Base-by-base conservation (phyloP, 2,329 filamentous ascomycete genomes). In the Sclerotinia minor region DNA sequence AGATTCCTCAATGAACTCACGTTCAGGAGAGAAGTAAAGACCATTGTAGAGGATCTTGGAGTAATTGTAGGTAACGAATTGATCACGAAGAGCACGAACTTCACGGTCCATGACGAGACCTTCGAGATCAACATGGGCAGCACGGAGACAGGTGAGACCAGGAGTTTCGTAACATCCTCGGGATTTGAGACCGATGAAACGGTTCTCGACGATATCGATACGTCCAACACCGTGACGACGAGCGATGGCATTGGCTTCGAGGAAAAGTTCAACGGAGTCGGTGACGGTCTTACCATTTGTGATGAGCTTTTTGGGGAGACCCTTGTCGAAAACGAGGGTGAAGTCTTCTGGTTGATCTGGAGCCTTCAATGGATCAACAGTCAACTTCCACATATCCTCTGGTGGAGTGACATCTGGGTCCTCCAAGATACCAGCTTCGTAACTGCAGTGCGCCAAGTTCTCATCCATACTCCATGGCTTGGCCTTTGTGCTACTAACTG, bases 161-260 rank as follows among this genome's bases (percentile, higher is more conserved):
- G 74, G 74, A 44, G 75, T 76, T 76, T 94, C 91, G 82, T 94
- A 94, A 83, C 91, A 94, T 75, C 91, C 91, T 75, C 91, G 87
- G 73, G 85, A 89, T 83, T 94, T 94, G 75, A 94, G 83, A 71
- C 91, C 91, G 76, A 92, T 90, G 82, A 90, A 92, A 65, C 91
- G 85, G 82, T 91, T 91, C 80, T 92, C 90, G 70, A 94, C 91
- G 76, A 94, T 94, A 79, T 94, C 91, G 72, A 94, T 89, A 75
- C 92, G 84, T 75, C 91, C 92, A 73, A 94, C 86, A 77, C 92
- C 92, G 81, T 92, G 83, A 72, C 82, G 84, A 78, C 86, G 85
- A 72, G 86, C 92, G 71, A 94, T 89, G 69, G 85, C 82, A 81
- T 94, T 94, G 73, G 87, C 83, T 67, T 85, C 83, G 70, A 87